A percentile compares a stretch with the other conserved stretches of the same genome.
Evolutionary conservation across 1,284 basidiomycete genomes (phyloP).

Genomic region (Waitea zeae): DNA sequence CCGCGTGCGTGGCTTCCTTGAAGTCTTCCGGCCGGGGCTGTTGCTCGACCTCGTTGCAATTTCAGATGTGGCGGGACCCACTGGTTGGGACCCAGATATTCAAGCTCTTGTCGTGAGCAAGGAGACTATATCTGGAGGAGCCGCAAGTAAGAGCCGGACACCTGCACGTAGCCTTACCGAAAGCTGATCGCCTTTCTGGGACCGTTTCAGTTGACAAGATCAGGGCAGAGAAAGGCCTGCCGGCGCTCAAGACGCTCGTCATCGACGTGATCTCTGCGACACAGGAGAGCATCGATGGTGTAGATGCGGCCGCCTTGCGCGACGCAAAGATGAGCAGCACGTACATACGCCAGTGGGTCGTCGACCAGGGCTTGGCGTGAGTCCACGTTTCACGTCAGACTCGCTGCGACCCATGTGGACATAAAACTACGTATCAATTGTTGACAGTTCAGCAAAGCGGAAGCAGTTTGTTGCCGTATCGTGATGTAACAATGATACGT

Average conservation of each 20-base stretch:
- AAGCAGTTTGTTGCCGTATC: too few relatives aligned
- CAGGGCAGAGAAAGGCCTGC: constrained; percentile 34
- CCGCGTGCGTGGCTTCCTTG: constrained; percentile 44
- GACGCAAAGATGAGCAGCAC: constrained; percentile 83
- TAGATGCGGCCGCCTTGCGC: constrained; percentile 51
- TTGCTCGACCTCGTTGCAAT: constrained; percentile 54
- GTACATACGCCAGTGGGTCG: constrained; percentile 75
- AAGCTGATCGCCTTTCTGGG: background rate
- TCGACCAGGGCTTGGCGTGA: constrained; percentile 14
- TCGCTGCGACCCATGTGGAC: too few relatives aligned
- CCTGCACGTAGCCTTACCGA: background rate
- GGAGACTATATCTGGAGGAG: constrained; percentile 68
- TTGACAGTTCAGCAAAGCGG: too few relatives aligned
- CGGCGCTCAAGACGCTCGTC: constrained; percentile 49
- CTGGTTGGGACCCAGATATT: constrained; percentile 67
- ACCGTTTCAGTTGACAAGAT: constrained; percentile 37
- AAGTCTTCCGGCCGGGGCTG: constrained; percentile 46
- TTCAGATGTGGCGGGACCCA: constrained; percentile 77
- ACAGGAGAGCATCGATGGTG: constrained; percentile 31
- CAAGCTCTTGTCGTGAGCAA: constrained; percentile 77
- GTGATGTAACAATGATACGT: too few relatives aligned
- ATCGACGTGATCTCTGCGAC: constrained; percentile 77
- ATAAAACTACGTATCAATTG: too few relatives aligned
- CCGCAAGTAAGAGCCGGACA: constrained; percentile 34
- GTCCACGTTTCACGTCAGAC: too few relatives aligned